Conservation (phyloP, 768 basidiomycete genomes). For the Leccinum obscurum region DNA sequence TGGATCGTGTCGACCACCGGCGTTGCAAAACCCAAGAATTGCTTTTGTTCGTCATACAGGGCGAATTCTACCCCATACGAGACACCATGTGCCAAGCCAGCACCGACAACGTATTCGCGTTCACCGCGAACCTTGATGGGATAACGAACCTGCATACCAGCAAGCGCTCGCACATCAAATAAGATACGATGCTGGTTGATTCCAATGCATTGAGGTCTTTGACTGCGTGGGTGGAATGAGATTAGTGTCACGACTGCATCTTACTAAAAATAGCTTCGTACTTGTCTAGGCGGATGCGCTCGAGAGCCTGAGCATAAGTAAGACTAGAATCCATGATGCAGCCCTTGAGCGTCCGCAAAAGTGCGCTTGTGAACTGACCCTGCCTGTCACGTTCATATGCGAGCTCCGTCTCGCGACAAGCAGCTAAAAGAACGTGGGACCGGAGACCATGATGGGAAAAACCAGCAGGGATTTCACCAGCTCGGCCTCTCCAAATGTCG, state of each 20-base stretch:
- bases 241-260: background rate
- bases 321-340: conserved; percentile 8
- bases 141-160: conserved; percentile 7
- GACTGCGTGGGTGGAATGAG: conserved; percentile 11
- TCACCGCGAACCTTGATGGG: background rate
- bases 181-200: conserved; percentile 19
- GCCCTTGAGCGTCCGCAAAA: conserved; percentile 17
- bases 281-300: conserved; percentile 15
- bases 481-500: conserved; percentile 24
- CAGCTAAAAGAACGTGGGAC: conserved; percentile 45
- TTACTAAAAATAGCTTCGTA: background rate
- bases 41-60: conserved; percentile 14
- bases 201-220: conserved; percentile 33
- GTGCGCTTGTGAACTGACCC: conserved; percentile 28
- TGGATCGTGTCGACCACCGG: conserved; percentile 1
- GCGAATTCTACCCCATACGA: conserved; percentile 16
- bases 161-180: conserved; percentile 22
- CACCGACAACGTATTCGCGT: conserved; percentile 20
- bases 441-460: conserved; percentile 30
- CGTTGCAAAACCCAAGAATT: background rate
- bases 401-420: conserved; percentile 37
- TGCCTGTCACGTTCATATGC: conserved; percentile 27
- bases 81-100: conserved; percentile 30
- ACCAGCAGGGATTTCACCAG: conserved; percentile 12
- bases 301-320: conserved; percentile 27